Percentiles rank a stretch among this genome's conserved stretches.
Evolutionary conservation across 805 yeast genomes (phyloP).

Genomic region (Myxozyma udenii): DNA sequence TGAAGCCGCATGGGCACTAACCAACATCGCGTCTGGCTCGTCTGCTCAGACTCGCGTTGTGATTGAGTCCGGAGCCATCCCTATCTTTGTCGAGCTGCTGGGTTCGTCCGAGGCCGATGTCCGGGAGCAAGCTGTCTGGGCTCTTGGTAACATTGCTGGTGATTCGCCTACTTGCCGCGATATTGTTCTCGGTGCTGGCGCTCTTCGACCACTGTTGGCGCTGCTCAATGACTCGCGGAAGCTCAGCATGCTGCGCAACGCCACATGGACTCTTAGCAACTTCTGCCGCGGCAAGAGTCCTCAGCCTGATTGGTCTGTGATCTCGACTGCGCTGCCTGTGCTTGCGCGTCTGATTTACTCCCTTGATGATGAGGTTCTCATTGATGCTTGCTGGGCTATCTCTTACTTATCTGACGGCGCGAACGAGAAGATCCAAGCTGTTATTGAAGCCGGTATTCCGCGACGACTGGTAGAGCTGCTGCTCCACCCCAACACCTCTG

Average conservation of each 20-base stretch:
- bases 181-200: constrained; percentile 76
- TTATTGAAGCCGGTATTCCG: constrained; percentile 93
- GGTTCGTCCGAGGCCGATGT: constrained; percentile 83
- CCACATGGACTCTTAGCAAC: constrained; percentile 96
- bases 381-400: constrained; percentile 99
- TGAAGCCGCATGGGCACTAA: constrained; percentile 99
- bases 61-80: constrained; percentile 91
- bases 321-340: constrained; percentile 84
- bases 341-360: constrained; percentile 87
- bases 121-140: constrained; percentile 99
- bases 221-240: constrained; percentile 78
- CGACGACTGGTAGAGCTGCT: constrained; percentile 88
- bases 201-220: constrained; percentile 81
- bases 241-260: constrained; percentile 82
- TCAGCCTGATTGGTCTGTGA: constrained; percentile 90
- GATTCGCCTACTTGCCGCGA: constrained; percentile 90
- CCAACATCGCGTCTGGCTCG: constrained; percentile 94
- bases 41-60: constrained; percentile 87
- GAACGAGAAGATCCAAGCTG: constrained; percentile 90
- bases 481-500: constrained; percentile 70
- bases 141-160: constrained; percentile 98
- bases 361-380: constrained; percentile 85
- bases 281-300: constrained; percentile 96
- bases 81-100: constrained; percentile 78
- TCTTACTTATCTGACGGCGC: constrained; percentile 93